Percentiles rank a stretch among this genome's conserved stretches.
Evolutionary conservation across 2,329 filamentous ascomycete species (phyloP).

Genomic region (Claviceps purpurea): DNA sequence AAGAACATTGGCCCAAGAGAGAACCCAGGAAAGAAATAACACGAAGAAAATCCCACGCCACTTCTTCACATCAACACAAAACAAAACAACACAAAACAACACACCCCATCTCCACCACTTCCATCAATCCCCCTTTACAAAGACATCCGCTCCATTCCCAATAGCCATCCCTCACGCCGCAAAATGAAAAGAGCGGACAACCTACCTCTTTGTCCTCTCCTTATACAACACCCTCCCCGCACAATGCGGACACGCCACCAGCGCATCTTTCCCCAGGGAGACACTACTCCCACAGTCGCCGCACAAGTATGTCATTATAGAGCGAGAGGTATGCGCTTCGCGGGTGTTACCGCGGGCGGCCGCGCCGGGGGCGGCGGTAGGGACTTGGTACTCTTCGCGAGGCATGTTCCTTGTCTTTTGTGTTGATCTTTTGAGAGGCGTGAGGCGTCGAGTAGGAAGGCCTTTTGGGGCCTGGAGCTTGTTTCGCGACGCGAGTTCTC

Average conservation of each 20-base stretch:
- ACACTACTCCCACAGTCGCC: slow-evolving; percentile 30
- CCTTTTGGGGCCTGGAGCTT: too few relatives aligned
- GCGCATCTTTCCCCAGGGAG: slow-evolving; percentile 31
- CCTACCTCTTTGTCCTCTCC: slow-evolving; percentile 91
- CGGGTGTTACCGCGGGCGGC: slow-evolving; percentile 26
- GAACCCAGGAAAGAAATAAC: too few relatives aligned
- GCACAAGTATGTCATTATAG: slow-evolving; percentile 27
- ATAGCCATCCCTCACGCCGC: not conserved
- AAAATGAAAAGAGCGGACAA: slow-evolving; percentile 7
- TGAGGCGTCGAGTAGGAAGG: too few relatives aligned
- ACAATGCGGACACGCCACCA: slow-evolving; percentile 44
- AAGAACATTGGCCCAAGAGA: too few relatives aligned
- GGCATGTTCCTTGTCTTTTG: slow-evolving; percentile 30
- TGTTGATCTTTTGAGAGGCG: too few relatives aligned
- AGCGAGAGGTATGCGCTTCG: slow-evolving; percentile 24
- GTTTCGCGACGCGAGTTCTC: too few relatives aligned
- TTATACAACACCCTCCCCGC: slow-evolving; percentile 95
- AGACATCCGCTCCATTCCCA: not conserved
- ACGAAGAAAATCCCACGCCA: too few relatives aligned
- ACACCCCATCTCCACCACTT: too few relatives aligned
- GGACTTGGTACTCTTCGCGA: slow-evolving; percentile 68
- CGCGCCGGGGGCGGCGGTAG: slow-evolving; percentile 33
- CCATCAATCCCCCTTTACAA: too few relatives aligned
- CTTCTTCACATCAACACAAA: too few relatives aligned
- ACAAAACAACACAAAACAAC: too few relatives aligned